Percentiles rank a stretch among this genome's conserved stretches.
These are phyloP conservation scores for Aspergillus fischeri DNA, from an alignment of 2,329 filamentous ascomycete species.

Conservation along the genomic window DNA sequence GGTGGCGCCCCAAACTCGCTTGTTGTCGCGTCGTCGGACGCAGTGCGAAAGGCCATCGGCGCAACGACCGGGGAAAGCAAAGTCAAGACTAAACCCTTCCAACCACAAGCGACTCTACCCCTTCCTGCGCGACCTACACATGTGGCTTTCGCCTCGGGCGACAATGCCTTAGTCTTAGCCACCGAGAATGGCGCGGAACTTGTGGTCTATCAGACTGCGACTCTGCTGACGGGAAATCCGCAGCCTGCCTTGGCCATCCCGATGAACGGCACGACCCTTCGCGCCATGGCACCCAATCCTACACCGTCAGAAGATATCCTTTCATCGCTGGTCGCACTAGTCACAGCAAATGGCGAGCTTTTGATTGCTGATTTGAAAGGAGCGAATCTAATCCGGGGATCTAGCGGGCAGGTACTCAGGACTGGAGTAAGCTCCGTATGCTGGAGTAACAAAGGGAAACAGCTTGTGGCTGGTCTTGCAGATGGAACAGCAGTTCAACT, in stretches of 20 bases:
- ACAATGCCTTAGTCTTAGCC: slow-evolving; percentile 76
- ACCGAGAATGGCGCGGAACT: slow-evolving; percentile 77
- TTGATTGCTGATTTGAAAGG: slow-evolving; percentile 77
- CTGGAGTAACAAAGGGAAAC: slow-evolving; percentile 93
- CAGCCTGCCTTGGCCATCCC: slow-evolving; percentile 69
- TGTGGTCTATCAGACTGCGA: slow-evolving; percentile 73
- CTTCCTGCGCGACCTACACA: slow-evolving; percentile 78
- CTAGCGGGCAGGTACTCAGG: slow-evolving; percentile 64
- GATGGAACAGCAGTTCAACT: slow-evolving; percentile 80
- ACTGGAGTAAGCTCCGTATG: slow-evolving; percentile 75
- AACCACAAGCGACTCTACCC: slow-evolving; percentile 68
- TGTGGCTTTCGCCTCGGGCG: slow-evolving; percentile 85
- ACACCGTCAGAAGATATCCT: slow-evolving; percentile 50
- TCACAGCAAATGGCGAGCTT: slow-evolving; percentile 76
- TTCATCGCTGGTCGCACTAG: slow-evolving; percentile 70
- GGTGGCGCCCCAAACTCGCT: slow-evolving; percentile 81
- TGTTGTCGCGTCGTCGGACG: slow-evolving; percentile 70
- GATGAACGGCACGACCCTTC: slow-evolving; percentile 70
- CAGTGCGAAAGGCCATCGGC: slow-evolving; percentile 70
- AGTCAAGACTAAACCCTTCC: slow-evolving; percentile 64
- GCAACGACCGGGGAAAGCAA: slow-evolving; percentile 52
- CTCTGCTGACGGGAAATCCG: slow-evolving; percentile 61
- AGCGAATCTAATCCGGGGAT: slow-evolving; percentile 53
- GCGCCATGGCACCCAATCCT: slow-evolving; percentile 76
- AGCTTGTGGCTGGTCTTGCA: slow-evolving; percentile 78